A percentile compares a stretch with the other conserved stretches of the same genome.
phyloP scores from a whole-genome alignment of 192 early-diverging fungal genomes.

The Chytriomyces confervae region DNA sequence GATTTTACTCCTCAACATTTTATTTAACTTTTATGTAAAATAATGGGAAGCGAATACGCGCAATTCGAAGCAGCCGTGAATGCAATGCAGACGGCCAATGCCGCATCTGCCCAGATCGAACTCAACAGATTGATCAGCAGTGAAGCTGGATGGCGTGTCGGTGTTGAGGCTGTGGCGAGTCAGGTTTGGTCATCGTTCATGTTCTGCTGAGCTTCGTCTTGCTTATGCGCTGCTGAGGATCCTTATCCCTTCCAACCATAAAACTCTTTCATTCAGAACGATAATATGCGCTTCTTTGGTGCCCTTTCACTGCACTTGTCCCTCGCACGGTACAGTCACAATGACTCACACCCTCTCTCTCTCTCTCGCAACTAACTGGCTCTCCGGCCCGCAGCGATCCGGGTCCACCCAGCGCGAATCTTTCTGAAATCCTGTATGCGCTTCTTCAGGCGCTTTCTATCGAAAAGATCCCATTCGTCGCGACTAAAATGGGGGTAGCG shows the following conservation, averaged over 20 bases:
- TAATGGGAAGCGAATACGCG: background rate
- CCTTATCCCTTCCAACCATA: background rate
- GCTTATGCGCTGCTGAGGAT: background rate
- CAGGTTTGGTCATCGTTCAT: background rate
- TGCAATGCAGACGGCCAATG: background rate
- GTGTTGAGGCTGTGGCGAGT: too few species aligned
- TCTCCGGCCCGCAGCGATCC: slow-evolving; percentile 2
- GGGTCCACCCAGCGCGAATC: slow-evolving; percentile 4
- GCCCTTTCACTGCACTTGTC: slow-evolving; percentile 18
- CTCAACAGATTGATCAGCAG: background rate
- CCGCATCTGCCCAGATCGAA: background rate
- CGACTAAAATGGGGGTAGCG: slow-evolving; percentile 24
- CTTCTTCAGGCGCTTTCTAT: background rate
- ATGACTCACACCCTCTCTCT: too few species aligned
- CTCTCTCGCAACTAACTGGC: background rate
- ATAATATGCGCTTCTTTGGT: slow-evolving; percentile 27
- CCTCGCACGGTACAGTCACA: slow-evolving; percentile 2
- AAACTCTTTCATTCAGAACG: background rate
- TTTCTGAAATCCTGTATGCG: slow-evolving; percentile 6
- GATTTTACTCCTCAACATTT: too few species aligned
- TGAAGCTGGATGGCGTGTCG: background rate
- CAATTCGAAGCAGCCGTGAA: background rate
- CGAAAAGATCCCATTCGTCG: slow-evolving; percentile 14
- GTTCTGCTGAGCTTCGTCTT: background rate
- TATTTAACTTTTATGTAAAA: too few species aligned